Conservation (phyloP, 2,329 filamentous ascomycete genomes). For the Penicillium hesseltinei region DNA sequence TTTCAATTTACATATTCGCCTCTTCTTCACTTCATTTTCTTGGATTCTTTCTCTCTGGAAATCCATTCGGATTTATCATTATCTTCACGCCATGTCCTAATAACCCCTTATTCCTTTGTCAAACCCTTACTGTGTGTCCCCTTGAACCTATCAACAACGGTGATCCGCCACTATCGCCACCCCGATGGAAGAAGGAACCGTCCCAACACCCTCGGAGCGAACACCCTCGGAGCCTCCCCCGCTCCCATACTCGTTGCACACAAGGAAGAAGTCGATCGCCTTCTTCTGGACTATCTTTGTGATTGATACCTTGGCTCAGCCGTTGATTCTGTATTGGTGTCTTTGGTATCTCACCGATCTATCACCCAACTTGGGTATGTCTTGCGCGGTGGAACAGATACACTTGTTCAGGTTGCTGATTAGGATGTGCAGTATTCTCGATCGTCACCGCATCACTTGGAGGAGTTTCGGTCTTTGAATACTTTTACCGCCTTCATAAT, state of each 20-base stretch:
- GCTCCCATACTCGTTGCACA: slow-evolving; percentile 56
- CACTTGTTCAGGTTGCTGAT: slow-evolving; percentile 10
- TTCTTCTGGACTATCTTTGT: slow-evolving; percentile 61
- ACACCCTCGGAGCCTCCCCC: slow-evolving; percentile 43
- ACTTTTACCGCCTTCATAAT: slow-evolving; percentile 43
- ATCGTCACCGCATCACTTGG: slow-evolving; percentile 43
- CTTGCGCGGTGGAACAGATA: background rate
- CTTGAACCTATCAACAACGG: slow-evolving; percentile 1
- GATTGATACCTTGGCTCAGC: slow-evolving; percentile 58
- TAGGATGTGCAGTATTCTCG: slow-evolving; percentile 36
- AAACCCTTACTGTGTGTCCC: background rate
- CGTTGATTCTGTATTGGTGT: slow-evolving; percentile 60
- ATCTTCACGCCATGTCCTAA: slow-evolving; percentile 9
- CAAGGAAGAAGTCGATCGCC: slow-evolving; percentile 55
- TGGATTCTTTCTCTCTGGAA: background rate
- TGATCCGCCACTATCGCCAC: slow-evolving; percentile 19
- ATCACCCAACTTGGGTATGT: slow-evolving; percentile 42
- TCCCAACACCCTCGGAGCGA: slow-evolving; percentile 21
- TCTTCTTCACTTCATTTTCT: slow-evolving; percentile 1
- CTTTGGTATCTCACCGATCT: slow-evolving; percentile 59
- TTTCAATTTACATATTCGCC: background rate
- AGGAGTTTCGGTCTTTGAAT: slow-evolving; percentile 45
- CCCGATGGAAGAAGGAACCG: slow-evolving; percentile 36
- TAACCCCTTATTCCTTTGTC: background rate
- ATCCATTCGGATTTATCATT: slow-evolving; percentile 2